Evolutionary conservation across 805 yeast genomes (phyloP), one percentile per base, ranked within the genome.

Genomic region (Henningerozyma blattae): DNA sequence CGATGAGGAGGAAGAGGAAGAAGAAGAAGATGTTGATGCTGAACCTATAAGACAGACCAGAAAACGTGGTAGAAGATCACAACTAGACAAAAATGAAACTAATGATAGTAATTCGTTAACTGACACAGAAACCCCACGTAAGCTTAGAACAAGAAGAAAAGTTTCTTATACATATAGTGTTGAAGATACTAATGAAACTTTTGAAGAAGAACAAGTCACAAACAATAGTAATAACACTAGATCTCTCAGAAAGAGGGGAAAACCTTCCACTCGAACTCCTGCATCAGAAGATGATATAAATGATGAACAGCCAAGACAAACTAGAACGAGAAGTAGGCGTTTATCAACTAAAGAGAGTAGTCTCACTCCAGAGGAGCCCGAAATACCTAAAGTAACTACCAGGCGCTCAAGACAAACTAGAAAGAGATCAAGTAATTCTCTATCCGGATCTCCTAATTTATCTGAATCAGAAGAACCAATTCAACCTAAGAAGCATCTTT

Each of bases 401-500:
- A n/a, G n/a, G n/a, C n/a, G n/a, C n/a, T 32, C 37, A 15, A 44
- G 50, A 34, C 44, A 40, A 26, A 20, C 45, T 61, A 31, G 48
- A 46, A 38, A 62, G 50, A 41, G 49, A 51, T 18, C 60, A 50
- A 25, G 59, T n/a, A n/a, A n/a, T n/a, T n/a, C n/a, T n/a, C n/a
- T n/a, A n/a, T n/a, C n/a, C n/a, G n/a, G n/a, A n/a, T n/a, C n/a
- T n/a, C n/a, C n/a, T n/a, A n/a, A n/a, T n/a, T n/a, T n/a, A n/a
- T n/a, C n/a, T n/a, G n/a, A n/a, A n/a, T n/a, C n/a, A 47, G 33
- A 30, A 32, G 57, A 50, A 39, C 43, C 36, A 29, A 42, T 50
- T 26, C 18, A n/a, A 18, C 24, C 38, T 44, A 28, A 41, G 38
- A 47, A 46, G 18, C 18, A 31, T 15, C 19, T 16, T 9, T 18